A percentile compares a stretch with the other conserved stretches of the same genome.
Conservation (phyloP, 768 basidiomycete species). For the Russula dissimulans region DNA sequence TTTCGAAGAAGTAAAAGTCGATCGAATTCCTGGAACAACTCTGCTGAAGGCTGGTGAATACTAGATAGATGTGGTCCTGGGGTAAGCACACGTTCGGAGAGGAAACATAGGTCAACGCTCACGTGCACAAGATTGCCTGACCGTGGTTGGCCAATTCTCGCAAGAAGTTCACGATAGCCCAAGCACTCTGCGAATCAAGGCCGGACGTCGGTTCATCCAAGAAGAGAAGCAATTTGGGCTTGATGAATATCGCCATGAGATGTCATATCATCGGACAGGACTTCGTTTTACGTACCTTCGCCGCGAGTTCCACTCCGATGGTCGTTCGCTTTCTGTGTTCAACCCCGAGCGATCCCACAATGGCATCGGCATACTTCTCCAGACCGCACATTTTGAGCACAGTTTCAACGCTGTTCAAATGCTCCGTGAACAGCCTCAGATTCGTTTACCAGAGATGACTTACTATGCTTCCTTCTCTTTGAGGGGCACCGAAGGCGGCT, state of each 20-base stretch:
- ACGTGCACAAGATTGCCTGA: slow-evolving; percentile 89
- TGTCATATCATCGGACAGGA: too few relatives aligned
- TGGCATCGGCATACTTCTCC: slow-evolving; percentile 53
- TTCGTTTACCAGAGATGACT: slow-evolving; percentile 22
- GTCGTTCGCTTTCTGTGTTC: slow-evolving; percentile 77
- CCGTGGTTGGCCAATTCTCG: slow-evolving; percentile 69
- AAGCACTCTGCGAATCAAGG: slow-evolving; percentile 78
- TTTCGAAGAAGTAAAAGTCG: slow-evolving; percentile 63
- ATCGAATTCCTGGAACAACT: slow-evolving; percentile 80
- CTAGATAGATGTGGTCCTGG: background rate
- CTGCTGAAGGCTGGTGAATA: slow-evolving; percentile 65
- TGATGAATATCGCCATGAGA: background rate
- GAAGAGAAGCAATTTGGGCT: slow-evolving; percentile 76
- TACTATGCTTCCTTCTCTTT: slow-evolving; percentile 75
- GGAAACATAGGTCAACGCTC: slow-evolving; percentile 21
- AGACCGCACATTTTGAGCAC: slow-evolving; percentile 56
- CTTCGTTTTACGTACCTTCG: slow-evolving; percentile 36
- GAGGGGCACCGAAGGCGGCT: slow-evolving; percentile 52
- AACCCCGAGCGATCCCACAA: slow-evolving; percentile 57
- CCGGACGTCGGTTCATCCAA: slow-evolving; percentile 85
- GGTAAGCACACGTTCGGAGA: background rate
- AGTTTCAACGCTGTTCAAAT: slow-evolving; percentile 38
- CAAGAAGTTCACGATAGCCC: slow-evolving; percentile 72
- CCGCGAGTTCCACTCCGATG: slow-evolving; percentile 81
- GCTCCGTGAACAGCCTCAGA: background rate